Percentiles rank a stretch among this genome's conserved stretches.
Evolutionary conservation across 2,329 filamentous ascomycete species (phyloP).

Genomic region (Verticillium klebahnii): DNA sequence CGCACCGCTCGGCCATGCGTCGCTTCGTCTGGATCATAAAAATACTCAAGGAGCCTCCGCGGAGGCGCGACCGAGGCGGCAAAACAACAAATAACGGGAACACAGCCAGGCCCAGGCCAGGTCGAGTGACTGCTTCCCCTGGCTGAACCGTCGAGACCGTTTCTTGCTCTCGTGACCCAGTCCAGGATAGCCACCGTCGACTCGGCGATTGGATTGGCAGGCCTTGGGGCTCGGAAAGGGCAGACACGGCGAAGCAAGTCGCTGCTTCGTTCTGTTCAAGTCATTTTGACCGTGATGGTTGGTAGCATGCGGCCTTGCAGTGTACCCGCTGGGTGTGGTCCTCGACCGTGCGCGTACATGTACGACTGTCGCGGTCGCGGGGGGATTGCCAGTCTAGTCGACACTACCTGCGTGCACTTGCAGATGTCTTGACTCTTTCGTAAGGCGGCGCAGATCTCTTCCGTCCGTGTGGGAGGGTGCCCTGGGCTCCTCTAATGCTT

Average conservation of each 20-base stretch:
- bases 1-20: neutral
- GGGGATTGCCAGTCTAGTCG: neutral
- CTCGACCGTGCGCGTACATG: neutral
- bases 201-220: neutral
- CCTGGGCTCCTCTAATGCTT: neutral
- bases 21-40: neutral
- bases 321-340: neutral
- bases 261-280: neutral
- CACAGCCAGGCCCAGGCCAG: neutral
- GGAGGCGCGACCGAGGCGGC: neutral
- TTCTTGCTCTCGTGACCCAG: neutral
- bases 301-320: neutral
- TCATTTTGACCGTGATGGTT: neutral
- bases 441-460: neutral
- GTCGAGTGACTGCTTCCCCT: too few species aligned
- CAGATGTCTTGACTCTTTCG: neutral
- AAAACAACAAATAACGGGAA: neutral
- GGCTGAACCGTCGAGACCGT: too few species aligned
- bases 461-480: neutral
- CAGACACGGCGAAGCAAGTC: neutral
- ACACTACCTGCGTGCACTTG: neutral
- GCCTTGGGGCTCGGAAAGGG: neutral
- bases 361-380: neutral
- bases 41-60: neutral
- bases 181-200: neutral